phyloP scores from a whole-genome alignment of 306 rosid species.

The Trifolium pratense region DNA sequence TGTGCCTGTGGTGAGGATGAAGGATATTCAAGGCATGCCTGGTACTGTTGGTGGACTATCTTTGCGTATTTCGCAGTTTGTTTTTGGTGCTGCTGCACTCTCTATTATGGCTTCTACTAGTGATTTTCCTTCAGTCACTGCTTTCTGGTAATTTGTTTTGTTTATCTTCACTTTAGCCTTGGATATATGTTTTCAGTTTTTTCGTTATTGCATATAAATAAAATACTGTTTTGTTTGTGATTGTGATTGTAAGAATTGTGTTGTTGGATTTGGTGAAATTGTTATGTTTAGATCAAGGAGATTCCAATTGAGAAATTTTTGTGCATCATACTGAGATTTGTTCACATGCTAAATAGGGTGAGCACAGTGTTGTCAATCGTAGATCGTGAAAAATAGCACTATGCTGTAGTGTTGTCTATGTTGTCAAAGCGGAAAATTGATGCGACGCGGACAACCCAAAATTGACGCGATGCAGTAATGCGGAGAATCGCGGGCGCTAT shows the following conservation, averaged over 20 bases:
- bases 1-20: conserved; percentile 77
- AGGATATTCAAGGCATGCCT: conserved; percentile 89
- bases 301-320: not conserved
- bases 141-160: conserved; percentile 63
- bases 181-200: no score
- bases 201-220: not conserved
- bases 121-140: conserved; percentile 90
- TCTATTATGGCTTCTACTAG: conserved; percentile 77
- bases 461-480: no score
- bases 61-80: conserved; percentile 66
- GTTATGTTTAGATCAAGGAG: conserved; percentile 29
- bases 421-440: no score
- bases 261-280: conserved; percentile 6
- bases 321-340: not conserved
- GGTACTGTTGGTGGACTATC: conserved; percentile 82
- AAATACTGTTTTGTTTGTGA: conserved; percentile 4
- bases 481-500: no score
- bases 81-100: conserved; percentile 74
- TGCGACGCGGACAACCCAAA: no score
- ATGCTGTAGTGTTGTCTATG: not conserved
- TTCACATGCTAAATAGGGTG: not conserved
- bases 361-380: not conserved
- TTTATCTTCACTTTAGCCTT: not conserved
- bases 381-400: not conserved
- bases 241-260: conserved; percentile 22